Conservation (phyloP, 2,329 filamentous ascomycete species). For the Phaeosphaeria sp. region DNA sequence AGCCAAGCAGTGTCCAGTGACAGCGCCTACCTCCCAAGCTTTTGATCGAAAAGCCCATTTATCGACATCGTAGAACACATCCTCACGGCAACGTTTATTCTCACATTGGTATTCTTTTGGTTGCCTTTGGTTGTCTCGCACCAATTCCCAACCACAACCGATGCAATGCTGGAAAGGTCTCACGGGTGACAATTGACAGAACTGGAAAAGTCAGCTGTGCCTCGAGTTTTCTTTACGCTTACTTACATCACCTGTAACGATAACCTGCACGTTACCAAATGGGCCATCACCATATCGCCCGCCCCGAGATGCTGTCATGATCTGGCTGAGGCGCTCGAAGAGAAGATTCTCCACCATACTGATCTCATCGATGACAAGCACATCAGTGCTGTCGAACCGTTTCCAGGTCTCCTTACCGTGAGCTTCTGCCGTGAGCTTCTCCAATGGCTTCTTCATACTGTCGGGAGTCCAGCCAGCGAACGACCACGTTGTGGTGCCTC, state of each 20-base stretch:
- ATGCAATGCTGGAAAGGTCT: constrained; percentile 63
- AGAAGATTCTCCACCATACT: constrained; percentile 67
- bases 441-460: constrained; percentile 52
- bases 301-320: constrained; percentile 53
- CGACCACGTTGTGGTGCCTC: constrained; percentile 63
- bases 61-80: constrained; percentile 55
- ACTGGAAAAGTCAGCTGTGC: constrained; percentile 7
- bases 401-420: constrained; percentile 44
- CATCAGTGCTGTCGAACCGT: constrained; percentile 56
- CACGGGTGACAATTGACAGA: constrained; percentile 61
- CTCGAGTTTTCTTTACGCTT: neutral
- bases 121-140: constrained; percentile 12
- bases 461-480: constrained; percentile 65
- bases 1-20: neutral
- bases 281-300: constrained; percentile 19
- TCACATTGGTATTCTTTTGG: constrained; percentile 22
- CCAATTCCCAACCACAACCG: constrained; percentile 52
- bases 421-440: constrained; percentile 41
- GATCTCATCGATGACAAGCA: constrained; percentile 71
- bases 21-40: constrained; percentile 54
- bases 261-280: constrained; percentile 61
- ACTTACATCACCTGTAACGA: constrained; percentile 62
- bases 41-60: constrained; percentile 68
- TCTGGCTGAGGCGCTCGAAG: constrained; percentile 57
- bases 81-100: constrained; percentile 37